Base-by-base conservation (phyloP, 2,329 filamentous ascomycete genomes). In the Madurella mycetomatis region DNA sequence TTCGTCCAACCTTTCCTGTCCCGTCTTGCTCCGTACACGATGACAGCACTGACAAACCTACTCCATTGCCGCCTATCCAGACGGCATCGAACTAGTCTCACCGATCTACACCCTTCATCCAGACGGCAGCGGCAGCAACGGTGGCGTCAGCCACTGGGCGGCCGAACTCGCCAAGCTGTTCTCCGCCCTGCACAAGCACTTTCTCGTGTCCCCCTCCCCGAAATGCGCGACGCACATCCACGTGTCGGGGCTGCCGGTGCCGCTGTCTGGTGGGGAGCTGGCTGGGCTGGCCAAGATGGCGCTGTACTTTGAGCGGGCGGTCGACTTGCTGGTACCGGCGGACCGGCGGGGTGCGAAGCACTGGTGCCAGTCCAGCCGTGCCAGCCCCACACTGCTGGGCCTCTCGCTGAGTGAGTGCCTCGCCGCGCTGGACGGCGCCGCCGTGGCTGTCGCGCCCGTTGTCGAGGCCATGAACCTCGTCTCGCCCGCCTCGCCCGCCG, bases 171-270 rank as follows among this genome's bases (percentile, higher is more conserved):
- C 60, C 9, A 55, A 54, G 56, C 66, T 73, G 52, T 73, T 71
- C 60, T 46, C 55, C 18, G 53, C 62, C 3, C 53, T 72, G 2
- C 60, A 64, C 19, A 42, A 47, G 9, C 51, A 56, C 19, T 72
- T 67, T 50, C 44, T 43, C 12, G 9, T 72, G 12, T 46, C 57
- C 13, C 47, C 56, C 0, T 66, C 67, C 9, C 16, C 62, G 1
- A 59, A 68, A 46, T 71, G 69, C 61, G 69, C 69, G 58, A 72
- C 71, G 2, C 71, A 73, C 59, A 62, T 73, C 32, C 71, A 73
- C 61, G 25, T 73, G 13, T 71, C 69, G 3, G 59, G 56, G 16
- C 53, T 60, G 3, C 55, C 63, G 0, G 16, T 49, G 15, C 51
- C 66, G 1, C 51, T 71, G 34, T 51, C 57, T 5, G 17, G 62